phyloP scores from a whole-genome alignment of 1,284 basidiomycete species.

The Ganoderma lucidum region DNA sequence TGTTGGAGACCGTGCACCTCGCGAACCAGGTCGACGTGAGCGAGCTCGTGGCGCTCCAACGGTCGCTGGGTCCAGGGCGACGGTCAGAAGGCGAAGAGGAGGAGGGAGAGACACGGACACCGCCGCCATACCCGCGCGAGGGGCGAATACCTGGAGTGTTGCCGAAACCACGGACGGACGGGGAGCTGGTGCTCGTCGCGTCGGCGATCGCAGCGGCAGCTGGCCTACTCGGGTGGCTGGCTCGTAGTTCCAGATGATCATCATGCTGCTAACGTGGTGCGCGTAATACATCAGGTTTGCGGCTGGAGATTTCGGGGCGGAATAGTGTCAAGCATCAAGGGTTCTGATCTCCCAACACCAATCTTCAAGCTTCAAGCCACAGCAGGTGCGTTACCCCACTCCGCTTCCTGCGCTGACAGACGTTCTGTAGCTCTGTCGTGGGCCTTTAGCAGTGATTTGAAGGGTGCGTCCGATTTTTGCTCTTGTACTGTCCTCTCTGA shows the following conservation, averaged over 20 bases:
- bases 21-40: slow-evolving; percentile 23
- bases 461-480: neutral
- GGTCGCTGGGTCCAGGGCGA: slow-evolving; percentile 25
- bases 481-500: neutral
- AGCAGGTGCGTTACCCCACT: neutral
- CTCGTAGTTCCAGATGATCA: slow-evolving; percentile 35
- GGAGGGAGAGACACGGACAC: neutral
- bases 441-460: neutral
- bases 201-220: slow-evolving; percentile 34
- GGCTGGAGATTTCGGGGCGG: neutral
- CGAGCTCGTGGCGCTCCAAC: slow-evolving; percentile 27
- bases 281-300: slow-evolving; percentile 19
- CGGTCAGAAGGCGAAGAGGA: slow-evolving; percentile 23
- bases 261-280: neutral
- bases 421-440: neutral
- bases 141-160: slow-evolving; percentile 20
- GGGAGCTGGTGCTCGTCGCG: slow-evolving; percentile 30
- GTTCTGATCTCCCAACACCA: neutral
- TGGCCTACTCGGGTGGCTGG: slow-evolving; percentile 38
- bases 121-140: slow-evolving; percentile 11
- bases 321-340: neutral
- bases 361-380: neutral
- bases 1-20: slow-evolving; percentile 41
- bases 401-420: neutral
- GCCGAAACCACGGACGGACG: slow-evolving; percentile 24